Percentiles rank a stretch among this genome's conserved stretches.
Conservation (phyloP, 2,329 filamentous ascomycete genomes). For the Chaetomium olivaceum region DNA sequence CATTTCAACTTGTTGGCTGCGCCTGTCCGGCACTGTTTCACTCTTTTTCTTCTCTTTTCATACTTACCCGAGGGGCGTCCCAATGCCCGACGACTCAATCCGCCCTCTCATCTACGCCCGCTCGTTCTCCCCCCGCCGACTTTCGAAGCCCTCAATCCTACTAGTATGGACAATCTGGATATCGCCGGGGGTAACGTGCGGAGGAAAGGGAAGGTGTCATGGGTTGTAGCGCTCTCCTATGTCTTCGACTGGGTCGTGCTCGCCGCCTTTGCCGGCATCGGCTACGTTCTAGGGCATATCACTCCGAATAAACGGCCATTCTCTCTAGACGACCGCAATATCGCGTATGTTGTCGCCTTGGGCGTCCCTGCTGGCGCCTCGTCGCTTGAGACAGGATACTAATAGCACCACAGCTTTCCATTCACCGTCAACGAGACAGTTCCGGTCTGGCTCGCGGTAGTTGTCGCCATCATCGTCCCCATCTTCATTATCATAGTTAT, state of each 20-base stretch:
- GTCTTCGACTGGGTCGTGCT: slow-evolving; percentile 73
- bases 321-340: slow-evolving; percentile 70
- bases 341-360: slow-evolving; percentile 57
- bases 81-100: slow-evolving; percentile 35
- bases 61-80: slow-evolving; percentile 20
- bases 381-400: slow-evolving; percentile 7
- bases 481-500: slow-evolving; percentile 68
- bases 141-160: slow-evolving; percentile 18
- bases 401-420: slow-evolving; percentile 58
- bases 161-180: slow-evolving; percentile 29
- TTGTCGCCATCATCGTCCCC: slow-evolving; percentile 66
- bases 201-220: slow-evolving; percentile 33
- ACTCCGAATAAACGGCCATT: slow-evolving; percentile 71
- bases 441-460: slow-evolving; percentile 61
- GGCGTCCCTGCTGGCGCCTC: neutral
- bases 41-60: slow-evolving; percentile 6
- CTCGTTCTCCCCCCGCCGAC: slow-evolving; percentile 27
- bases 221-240: slow-evolving; percentile 62
- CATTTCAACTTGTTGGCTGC: neutral
- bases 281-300: slow-evolving; percentile 58
- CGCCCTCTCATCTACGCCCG: slow-evolving; percentile 30
- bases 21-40: slow-evolving; percentile 4
- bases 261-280: slow-evolving; percentile 58
- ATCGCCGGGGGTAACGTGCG: slow-evolving; percentile 22
- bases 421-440: slow-evolving; percentile 71